Evolutionary conservation across 2,329 filamentous ascomycete species (phyloP), one percentile per base, ranked within the genome.

Genomic region (Onygenales sp.): DNA sequence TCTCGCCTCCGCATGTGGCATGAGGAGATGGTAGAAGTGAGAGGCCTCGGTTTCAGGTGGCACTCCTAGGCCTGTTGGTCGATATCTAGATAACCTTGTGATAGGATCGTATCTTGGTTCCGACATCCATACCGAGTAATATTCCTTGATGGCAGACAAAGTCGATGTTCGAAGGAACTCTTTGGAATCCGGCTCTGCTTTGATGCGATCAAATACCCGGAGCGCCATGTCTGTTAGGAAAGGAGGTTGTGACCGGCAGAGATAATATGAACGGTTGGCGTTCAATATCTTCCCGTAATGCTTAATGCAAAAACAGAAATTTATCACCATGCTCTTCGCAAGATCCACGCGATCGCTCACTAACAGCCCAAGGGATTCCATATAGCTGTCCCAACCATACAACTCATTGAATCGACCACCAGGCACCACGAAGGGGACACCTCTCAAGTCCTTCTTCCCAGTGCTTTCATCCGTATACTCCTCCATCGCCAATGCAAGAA

Each of bases 231-330:
- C 93, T 1, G 93, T 98, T 54, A 98, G 75, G 73, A 98, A 97
- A 0, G 93, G 93, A 2, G 93, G 93, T 70, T 98, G 93, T 2
- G 93, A 96, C 55, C 93, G 86, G 59, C 83, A 86, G 13, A 98
- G 83, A 66, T 98, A 98, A 76, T 98, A 98, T 1, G 91, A 91
- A 38, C 93, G 83, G 54, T 93, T 98, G 50, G 93, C 93, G 70
- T 98, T 98, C 60, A 97, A 81, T 56, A 98, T 95, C 75, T 97
- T 98, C 64, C 91, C 92, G 67, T 98, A 98, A 71, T 98, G 92
- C 68, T 91, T 85, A 71, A 98, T 97, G 73, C 89, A 95, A 76
- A 98, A 98, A 70, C 89, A 94, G 70, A 97, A 97, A 74, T 98
- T 95, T 63, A 82, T 78, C 50, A 97, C 91, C 89, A 98, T 97